Base-by-base conservation (phyloP, 352 stramenopile species). In the Phytophthora pistaciae region DNA sequence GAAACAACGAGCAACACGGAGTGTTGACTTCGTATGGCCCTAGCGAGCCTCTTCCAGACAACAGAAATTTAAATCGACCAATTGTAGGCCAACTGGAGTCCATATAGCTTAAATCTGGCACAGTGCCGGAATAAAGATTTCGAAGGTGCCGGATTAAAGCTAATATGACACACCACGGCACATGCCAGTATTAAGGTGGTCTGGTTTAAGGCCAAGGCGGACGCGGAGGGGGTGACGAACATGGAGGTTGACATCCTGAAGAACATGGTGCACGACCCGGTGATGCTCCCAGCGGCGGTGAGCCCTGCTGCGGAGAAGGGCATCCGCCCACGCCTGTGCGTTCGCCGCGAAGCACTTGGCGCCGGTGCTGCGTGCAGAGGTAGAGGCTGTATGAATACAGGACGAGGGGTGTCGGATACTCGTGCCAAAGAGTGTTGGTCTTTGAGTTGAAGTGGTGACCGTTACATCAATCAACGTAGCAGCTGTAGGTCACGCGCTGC, bases 171-270 rank as follows among this genome's bases (percentile, higher is more conserved):
- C 25, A 27, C 25, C 25, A 27, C 25, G 25, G 25, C 25, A 27
- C 25, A 27, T 27, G 25, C 25, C 25, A 27, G 25, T 27, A 27
- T 27, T 27, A 27, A 27, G 25, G 25, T 27, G 25, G 25, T 27
- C 25, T 27, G 25, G n/a, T n/a, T n/a, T n/a, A n/a, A n/a, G n/a
- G n/a, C n/a, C n/a, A 74, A 70, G 44, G 67, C 60, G 9, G 60
- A 74, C 1, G 54, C 60, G 20, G 36, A 83, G 16, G 73, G 73
- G 9, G 65, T 79, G 38, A 64, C 50, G 36, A 71, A 79, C 49
- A 80, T 77, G 72, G 76, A 83, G 70, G n/a, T 81, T 1, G 76
- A 81, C 27, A 67, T 81, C 23, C 53, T 79, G 48, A 67, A 74
- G 52, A 72, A 44, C 38, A 44, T 44, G 38, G 14, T 44, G 16